phyloP scores from a whole-genome alignment of 2,329 filamentous ascomycete genomes.

The Botrytis fragariae region DNA sequence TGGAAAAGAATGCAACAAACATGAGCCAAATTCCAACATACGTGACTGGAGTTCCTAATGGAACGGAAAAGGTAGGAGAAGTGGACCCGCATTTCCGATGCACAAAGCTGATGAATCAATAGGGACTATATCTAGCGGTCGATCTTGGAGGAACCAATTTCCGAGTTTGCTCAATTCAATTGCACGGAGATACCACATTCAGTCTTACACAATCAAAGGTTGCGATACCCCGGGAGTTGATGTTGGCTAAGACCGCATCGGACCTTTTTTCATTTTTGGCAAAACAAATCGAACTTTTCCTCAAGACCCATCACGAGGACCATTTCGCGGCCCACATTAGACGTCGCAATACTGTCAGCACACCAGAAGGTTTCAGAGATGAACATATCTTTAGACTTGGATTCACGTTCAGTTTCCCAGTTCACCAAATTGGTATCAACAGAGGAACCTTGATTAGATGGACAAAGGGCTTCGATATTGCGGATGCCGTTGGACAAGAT shows the following conservation, averaged over 20 bases:
- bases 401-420: constrained; percentile 99
- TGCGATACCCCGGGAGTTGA: constrained; percentile 82
- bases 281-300: constrained; percentile 85
- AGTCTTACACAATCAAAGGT: constrained; percentile 91
- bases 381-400: constrained; percentile 87
- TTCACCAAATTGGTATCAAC: constrained; percentile 92
- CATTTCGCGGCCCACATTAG: constrained; percentile 72
- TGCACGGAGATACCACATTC: constrained; percentile 94
- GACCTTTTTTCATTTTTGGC: constrained; percentile 92
- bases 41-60: constrained; percentile 92
- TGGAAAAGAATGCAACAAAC: constrained; percentile 73
- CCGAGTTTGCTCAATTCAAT: constrained; percentile 89
- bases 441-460: constrained; percentile 91
- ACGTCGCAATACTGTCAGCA: constrained; percentile 60
- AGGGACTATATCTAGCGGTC: constrained; percentile 91
- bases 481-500: constrained; percentile 91
- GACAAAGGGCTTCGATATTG: constrained; percentile 98
- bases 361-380: constrained; percentile 59
- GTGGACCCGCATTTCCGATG: background rate
- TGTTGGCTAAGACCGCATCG: constrained; percentile 81
- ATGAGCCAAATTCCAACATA: constrained; percentile 97
- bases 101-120: constrained; percentile 8
- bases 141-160: constrained; percentile 99
- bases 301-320: constrained; percentile 82
- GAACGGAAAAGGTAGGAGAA: constrained; percentile 80